Conservation (phyloP, 345 rosid species). For the Populus ilicifolia region DNA sequence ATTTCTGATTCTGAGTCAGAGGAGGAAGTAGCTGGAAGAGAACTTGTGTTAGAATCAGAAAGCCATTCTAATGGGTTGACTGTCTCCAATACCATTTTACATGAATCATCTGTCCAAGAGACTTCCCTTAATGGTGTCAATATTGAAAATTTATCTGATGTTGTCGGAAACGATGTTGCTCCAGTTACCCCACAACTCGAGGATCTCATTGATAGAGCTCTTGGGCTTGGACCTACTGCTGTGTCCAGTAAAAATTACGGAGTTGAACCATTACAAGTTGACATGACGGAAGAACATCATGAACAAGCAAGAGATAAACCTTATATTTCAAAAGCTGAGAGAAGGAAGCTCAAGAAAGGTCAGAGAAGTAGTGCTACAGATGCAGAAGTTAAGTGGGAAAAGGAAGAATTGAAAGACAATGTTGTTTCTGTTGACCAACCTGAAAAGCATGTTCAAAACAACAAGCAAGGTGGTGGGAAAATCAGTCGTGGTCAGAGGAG, state of each 20-base stretch:
- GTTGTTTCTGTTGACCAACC: slow-evolving; percentile 34
- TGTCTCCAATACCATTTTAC: slow-evolving; percentile 17
- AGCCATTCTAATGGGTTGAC: slow-evolving; percentile 7
- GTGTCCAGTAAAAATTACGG: slow-evolving; percentile 39
- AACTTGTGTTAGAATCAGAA: slow-evolving; percentile 6
- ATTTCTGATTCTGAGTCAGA: slow-evolving; percentile 63
- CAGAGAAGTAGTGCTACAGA: slow-evolving; percentile 39
- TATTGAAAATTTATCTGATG: slow-evolving; percentile 27
- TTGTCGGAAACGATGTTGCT: slow-evolving; percentile 35
- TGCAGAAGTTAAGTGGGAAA: slow-evolving; percentile 34
- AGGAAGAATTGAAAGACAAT: slow-evolving; percentile 36
- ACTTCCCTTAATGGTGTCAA: slow-evolving; percentile 24
- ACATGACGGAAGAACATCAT: slow-evolving; percentile 33
- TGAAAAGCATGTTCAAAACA: slow-evolving; percentile 36
- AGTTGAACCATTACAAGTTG: slow-evolving; percentile 40
- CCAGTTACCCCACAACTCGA: slow-evolving; percentile 65
- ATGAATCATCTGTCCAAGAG: slow-evolving; percentile 27
- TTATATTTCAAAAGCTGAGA: slow-evolving; percentile 78
- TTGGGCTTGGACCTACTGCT: slow-evolving; percentile 70
- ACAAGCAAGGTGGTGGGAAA: slow-evolving; percentile 59
- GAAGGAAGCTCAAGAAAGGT: slow-evolving; percentile 84
- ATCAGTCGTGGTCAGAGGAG: slow-evolving; percentile 81
- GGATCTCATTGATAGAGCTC: slow-evolving; percentile 94
- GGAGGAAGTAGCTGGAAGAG: slow-evolving; percentile 37
- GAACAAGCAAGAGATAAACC: slow-evolving; percentile 68